A percentile compares a stretch with the other conserved stretches of the same genome.
phyloP scores from a whole-genome alignment of 805 yeast species.

The Aciculoconidium aculeatum region DNA sequence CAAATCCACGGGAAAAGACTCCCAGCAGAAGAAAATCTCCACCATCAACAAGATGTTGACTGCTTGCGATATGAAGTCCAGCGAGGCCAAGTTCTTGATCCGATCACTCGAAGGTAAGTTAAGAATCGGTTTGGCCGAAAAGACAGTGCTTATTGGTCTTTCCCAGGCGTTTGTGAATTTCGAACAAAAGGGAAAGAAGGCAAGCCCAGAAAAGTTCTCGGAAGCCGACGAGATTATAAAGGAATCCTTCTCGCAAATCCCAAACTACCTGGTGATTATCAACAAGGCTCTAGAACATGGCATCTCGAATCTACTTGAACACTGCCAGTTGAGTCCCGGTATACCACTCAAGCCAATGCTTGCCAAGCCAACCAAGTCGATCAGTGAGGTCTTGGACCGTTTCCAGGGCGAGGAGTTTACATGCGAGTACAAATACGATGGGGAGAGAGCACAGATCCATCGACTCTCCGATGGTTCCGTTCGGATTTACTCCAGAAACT shows the following conservation, averaged over 20 bases:
- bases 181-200: conserved; percentile 37
- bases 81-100: conserved; percentile 84
- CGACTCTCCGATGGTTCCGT: conserved; percentile 58
- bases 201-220: conserved; percentile 40
- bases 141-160: conserved; percentile 76
- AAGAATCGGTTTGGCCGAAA: conserved; percentile 91
- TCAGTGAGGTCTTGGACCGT: conserved; percentile 85
- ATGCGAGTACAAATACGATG: conserved; percentile 96
- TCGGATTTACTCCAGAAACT: conserved; percentile 83
- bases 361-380: conserved; percentile 94
- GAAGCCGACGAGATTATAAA: conserved; percentile 73
- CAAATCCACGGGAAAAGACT: conserved; percentile 66
- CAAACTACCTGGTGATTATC: conserved; percentile 81
- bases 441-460: conserved; percentile 96
- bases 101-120: conserved; percentile 90
- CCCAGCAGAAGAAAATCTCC: conserved; percentile 72
- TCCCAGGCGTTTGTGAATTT: conserved; percentile 73
- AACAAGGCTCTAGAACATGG: conserved; percentile 63
- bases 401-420: conserved; percentile 83
- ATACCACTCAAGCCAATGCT: conserved; percentile 96
- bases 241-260: conserved; percentile 84
- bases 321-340: conserved; percentile 80
- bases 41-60: conserved; percentile 80
- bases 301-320: conserved; percentile 54
- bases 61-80: conserved; percentile 62